Evolutionary conservation across 2,329 filamentous ascomycete species (phyloP), one percentile per base, ranked within the genome.

Genomic region (Acrocalymma vagum): DNA sequence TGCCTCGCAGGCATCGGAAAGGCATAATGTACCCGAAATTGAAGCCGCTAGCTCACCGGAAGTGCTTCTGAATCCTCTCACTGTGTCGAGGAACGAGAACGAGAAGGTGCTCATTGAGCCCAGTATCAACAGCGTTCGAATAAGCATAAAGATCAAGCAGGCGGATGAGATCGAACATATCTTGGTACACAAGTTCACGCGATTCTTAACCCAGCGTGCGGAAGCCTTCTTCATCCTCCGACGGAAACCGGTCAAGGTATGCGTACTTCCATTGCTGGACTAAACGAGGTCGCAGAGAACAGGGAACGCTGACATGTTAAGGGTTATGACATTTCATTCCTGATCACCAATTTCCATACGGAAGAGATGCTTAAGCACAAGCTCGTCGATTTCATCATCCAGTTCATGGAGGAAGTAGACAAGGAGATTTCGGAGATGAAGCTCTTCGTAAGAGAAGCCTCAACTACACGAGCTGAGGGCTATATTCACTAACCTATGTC

Each of bases 351-450:
- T 75, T 95, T 94, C 78, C 94, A 99, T 65, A 97, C 94, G 4
- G 94, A 97, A 72, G 89, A 95, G 70, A 96, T 99, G 91, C 73
- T 97, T 69, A 97, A 97, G 79, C 93, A 99, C 71, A 97, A 99
- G 78, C 80, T 99, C 58, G 95, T 99, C 22, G 94, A 99, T 71
- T 99, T 99, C 65, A 95, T 99, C 58, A 96, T 99, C 55, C 87
- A 97, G 66, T 99, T 99, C 66, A 97, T 99, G 93, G 93, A 99
- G 73, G 94, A 99, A 71, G 95, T 99, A 4, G 95, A 99, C 73
- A 99, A 99, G 80, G 94, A 99, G 73, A 99, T 99, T 46, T 97
- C 94, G 3, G 95, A 99, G 76, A 97, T 99, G 94, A 99, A 99
- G 82, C 87, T 99, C 63, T 99, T 99, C 73, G 93, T 96, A 82